A percentile compares a stretch with the other conserved stretches of the same genome.
These are phyloP conservation scores for Paramecium sonneborni DNA, from an alignment of 73 alveolate species.

Conservation along the genomic window DNA sequence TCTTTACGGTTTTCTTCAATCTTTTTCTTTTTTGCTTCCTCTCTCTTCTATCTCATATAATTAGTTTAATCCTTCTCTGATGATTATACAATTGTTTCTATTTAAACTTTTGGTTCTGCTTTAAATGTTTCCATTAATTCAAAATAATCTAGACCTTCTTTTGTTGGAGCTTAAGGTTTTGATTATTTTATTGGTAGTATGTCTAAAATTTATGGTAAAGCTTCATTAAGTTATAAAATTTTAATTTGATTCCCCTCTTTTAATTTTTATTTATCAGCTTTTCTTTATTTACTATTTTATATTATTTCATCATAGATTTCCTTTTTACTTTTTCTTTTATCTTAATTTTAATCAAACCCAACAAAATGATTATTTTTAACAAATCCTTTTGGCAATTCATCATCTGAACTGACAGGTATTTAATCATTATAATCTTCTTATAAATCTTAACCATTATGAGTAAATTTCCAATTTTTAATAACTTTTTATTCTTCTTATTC, in stretches of 20 bases:
- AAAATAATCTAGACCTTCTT: background rate
- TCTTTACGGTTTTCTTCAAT: background rate
- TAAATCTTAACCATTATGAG: conserved; percentile 34
- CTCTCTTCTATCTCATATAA: background rate
- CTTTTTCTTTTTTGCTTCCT: background rate
- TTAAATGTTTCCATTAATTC: background rate
- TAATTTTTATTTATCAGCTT: background rate
- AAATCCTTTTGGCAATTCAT: conserved; percentile 1
- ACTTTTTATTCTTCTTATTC: background rate
- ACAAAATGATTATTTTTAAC: conserved; percentile 53
- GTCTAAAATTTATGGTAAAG: background rate
- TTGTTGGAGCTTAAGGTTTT: background rate
- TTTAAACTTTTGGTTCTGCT: background rate
- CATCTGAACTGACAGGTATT: conserved; percentile 29
- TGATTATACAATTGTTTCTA: background rate
- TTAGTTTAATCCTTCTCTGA: background rate
- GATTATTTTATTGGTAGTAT: background rate
- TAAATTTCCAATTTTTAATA: background rate
- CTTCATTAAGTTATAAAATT: background rate
- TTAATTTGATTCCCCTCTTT: conserved; percentile 14
- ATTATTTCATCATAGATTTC: conserved; percentile 51
- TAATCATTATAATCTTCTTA: conserved; percentile 46
- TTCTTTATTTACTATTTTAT: background rate
- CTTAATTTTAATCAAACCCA: conserved; percentile 41
- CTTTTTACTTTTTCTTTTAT: background rate